phyloP scores from a whole-genome alignment of 148 eudicot genomes.

The Nepenthes mirabilis region DNA sequence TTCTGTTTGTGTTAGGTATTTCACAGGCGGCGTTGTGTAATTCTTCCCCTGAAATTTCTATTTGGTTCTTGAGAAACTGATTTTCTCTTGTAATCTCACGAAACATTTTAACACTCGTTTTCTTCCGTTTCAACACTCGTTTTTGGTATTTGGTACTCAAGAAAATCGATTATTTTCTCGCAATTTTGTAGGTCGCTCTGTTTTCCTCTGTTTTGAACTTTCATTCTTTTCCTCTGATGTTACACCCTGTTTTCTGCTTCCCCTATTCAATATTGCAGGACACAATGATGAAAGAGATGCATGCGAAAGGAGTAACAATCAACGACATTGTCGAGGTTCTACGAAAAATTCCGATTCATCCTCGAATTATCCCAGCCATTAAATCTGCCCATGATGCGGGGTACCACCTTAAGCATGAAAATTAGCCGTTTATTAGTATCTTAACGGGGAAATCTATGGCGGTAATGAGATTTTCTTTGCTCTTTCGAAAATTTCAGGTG shows the following conservation, averaged over 20 bases:
- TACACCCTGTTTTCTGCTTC: neutral
- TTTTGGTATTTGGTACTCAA: too few species aligned
- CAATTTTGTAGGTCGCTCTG: neutral
- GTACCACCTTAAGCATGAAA: constrained; percentile 16
- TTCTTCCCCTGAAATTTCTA: too few species aligned
- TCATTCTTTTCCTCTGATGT: too few species aligned
- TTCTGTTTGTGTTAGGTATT: too few species aligned
- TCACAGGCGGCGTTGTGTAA: too few species aligned
- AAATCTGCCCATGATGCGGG: constrained; percentile 68
- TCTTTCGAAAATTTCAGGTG: constrained; percentile 23
- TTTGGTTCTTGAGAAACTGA: neutral
- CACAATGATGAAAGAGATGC: constrained; percentile 70
- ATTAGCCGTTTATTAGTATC: too few species aligned
- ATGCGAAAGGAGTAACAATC: constrained; percentile 46
- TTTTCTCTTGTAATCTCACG: too few species aligned
- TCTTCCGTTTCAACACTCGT: too few species aligned
- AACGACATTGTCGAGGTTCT: constrained; percentile 45
- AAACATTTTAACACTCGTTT: too few species aligned
- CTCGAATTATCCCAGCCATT: constrained; percentile 52
- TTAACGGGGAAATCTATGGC: too few species aligned
- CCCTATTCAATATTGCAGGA: constrained; percentile 30
- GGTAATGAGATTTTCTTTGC: too few species aligned
- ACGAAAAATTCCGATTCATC: constrained; percentile 49
- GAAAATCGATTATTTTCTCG: neutral
- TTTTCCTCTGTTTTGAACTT: neutral